Evolutionary conservation across 352 stramenopile genomes (phyloP).

Genomic region (Globisporangium uncinulatum): DNA sequence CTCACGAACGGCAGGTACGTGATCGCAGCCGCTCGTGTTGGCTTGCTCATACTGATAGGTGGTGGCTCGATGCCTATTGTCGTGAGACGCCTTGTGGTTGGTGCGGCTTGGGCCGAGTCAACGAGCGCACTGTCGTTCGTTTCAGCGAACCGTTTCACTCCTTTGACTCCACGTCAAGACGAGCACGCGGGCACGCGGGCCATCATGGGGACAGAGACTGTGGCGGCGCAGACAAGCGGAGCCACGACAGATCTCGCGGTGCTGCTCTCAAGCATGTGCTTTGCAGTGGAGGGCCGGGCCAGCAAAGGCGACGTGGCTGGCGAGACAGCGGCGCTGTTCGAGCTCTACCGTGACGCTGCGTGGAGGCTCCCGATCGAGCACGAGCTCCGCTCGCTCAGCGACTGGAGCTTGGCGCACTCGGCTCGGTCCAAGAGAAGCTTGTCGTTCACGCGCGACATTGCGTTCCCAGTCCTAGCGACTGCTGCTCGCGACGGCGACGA

Average conservation of each 20-base stretch:
- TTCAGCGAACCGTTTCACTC: too few species aligned
- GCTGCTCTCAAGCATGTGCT: conserved; percentile 10
- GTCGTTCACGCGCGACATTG: conserved; percentile 1
- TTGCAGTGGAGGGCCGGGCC: not conserved
- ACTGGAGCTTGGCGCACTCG: conserved; percentile 11
- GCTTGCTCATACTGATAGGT: not conserved
- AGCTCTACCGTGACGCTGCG: conserved; percentile 1
- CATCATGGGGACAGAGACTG: not conserved
- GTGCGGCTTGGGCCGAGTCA: too few species aligned
- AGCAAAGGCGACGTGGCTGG: not conserved
- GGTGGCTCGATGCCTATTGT: too few species aligned
- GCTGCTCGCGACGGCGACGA: not conserved
- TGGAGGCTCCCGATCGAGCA: conserved; percentile 8
- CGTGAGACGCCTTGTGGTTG: too few species aligned
- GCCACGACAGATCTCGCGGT: conserved; percentile 1
- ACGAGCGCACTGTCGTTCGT: not conserved
- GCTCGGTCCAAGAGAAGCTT: not conserved
- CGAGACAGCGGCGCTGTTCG: not conserved
- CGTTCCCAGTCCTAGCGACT: not conserved
- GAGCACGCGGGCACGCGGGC: too few species aligned
- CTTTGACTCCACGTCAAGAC: too few species aligned
- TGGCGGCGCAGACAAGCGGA: not conserved
- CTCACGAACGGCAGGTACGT: conserved; percentile 9
- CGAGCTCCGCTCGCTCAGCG: conserved; percentile 2
- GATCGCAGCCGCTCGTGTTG: conserved; percentile 5